Conservation (phyloP, 139 green algal species). For the Chlorella sp. region DNA sequence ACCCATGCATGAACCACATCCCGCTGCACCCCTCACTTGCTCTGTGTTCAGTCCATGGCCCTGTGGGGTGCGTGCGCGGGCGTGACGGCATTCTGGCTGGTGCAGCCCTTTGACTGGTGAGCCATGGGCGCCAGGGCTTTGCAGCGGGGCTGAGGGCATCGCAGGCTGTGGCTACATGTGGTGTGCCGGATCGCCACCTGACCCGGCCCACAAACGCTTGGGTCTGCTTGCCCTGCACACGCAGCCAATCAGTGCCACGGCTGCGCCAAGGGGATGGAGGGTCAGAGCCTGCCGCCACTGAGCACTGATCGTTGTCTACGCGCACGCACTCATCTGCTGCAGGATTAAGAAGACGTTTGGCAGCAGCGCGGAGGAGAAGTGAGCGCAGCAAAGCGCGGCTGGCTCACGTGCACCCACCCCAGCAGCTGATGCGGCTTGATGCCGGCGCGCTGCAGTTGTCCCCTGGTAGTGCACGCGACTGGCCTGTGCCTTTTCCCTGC, state of each 20-base stretch:
- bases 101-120: conserved; percentile 44
- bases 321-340: too few species aligned
- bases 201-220: too few species aligned
- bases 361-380: not conserved
- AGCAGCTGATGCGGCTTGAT: not conserved
- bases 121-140: too few species aligned
- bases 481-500: not conserved
- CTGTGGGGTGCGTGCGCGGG: conserved; percentile 29
- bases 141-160: too few species aligned
- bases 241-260: too few species aligned
- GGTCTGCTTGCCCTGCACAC: too few species aligned
- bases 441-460: not conserved
- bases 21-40: not conserved
- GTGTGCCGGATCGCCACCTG: too few species aligned
- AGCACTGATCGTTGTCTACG: too few species aligned
- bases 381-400: not conserved
- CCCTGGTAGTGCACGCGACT: not conserved
- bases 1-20: too few species aligned
- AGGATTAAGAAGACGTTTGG: conserved; percentile 33
- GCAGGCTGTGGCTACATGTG: too few species aligned
- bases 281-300: too few species aligned
- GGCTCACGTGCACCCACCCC: not conserved
- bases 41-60: not conserved
- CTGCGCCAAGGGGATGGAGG: too few species aligned
- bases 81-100: conserved; percentile 30